Evolutionary conservation across 148 eudicot species (phyloP), one percentile per base, ranked within the genome.

Genomic region (Amaranthus cruentus): DNA sequence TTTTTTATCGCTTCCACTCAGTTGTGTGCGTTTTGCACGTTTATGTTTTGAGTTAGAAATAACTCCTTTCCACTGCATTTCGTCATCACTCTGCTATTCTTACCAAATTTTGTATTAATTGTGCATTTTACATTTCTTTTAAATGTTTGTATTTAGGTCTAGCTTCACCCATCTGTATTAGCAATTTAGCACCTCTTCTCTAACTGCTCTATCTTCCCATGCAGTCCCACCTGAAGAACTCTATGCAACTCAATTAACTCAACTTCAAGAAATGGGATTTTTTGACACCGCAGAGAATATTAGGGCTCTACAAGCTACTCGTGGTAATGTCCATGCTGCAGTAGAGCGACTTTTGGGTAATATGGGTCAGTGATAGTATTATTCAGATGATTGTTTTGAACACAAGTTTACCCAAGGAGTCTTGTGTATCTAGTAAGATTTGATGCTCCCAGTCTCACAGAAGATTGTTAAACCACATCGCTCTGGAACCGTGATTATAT

Each of bases 221-320:
- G 76, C 73, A 90, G 99, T 88, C 70, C 94, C 99, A 18, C 99
- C 99, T 3, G 99, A 95, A 76, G 96, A 95, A 80, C 96, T 87
- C 11, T 95, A 92, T 82, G 96, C 97, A 21, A 90, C 88, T 53
- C 99, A 95, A 72, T 87, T 95, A 6, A 80, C 92, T 9, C 99
- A 92, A 79, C 92, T 95, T 55, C 99, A 92, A 81, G 99, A 95
- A 78, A 92, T 92, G 99, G 99, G 99, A 9, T 95, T 95, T 81
- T 87, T 88, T 38, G 97, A 95, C 58, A 79, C 94, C 21, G 86
- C 85, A 80, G 99, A 88, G 85, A 95, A 95, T 69, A 92, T 95
- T 60, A 78, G 90, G 79, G 99, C 96, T 9, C 84, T 95, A 67
- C 88, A 83, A 66, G 97, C 97, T 21, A 90, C 97, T 18, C 80